Evolutionary conservation across 352 stramenopile genomes (phyloP).

Genomic region (Phytophthora tubulina): DNA sequence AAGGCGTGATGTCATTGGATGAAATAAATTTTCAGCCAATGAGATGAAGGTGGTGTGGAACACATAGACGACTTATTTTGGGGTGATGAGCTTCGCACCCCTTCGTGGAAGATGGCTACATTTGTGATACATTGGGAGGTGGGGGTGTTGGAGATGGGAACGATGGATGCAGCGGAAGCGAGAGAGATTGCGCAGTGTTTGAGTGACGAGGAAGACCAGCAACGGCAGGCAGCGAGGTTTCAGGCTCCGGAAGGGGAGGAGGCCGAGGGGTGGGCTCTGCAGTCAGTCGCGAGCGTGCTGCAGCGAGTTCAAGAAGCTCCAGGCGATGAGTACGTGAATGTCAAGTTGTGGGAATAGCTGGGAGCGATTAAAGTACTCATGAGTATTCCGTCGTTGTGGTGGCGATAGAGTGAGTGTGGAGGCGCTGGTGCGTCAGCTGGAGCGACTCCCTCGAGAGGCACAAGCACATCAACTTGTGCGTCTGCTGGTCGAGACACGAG

Average conservation of each 20-base stretch:
- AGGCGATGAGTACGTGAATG: slow-evolving; percentile 54
- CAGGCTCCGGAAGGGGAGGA: slow-evolving; percentile 16
- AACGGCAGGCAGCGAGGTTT: slow-evolving; percentile 16
- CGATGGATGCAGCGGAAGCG: slow-evolving; percentile 43
- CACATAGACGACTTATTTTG: slow-evolving; percentile 36
- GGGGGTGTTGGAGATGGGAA: slow-evolving; percentile 11
- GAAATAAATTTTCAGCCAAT: slow-evolving; percentile 33
- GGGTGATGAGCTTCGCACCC: slow-evolving; percentile 8
- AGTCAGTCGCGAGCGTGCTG: slow-evolving; percentile 52
- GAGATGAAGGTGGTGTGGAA: background rate
- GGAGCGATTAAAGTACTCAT: too few species aligned
- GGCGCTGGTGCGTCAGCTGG: slow-evolving; percentile 42
- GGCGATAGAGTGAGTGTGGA: slow-evolving; percentile 48
- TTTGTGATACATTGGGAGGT: slow-evolving; percentile 26
- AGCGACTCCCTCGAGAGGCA: slow-evolving; percentile 45
- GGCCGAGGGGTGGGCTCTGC: slow-evolving; percentile 29
- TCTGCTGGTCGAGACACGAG: slow-evolving; percentile 57
- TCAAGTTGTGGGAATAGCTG: background rate
- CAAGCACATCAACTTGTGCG: slow-evolving; percentile 50
- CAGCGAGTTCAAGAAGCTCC: slow-evolving; percentile 47
- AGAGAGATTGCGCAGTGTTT: slow-evolving; percentile 52
- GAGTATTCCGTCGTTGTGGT: background rate
- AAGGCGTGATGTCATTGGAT: slow-evolving; percentile 19
- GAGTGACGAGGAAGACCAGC: slow-evolving; percentile 52
- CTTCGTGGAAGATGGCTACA: slow-evolving; percentile 42